phyloP scores from a whole-genome alignment of 2,329 filamentous ascomycete species.

The Myriangium duriaei region DNA sequence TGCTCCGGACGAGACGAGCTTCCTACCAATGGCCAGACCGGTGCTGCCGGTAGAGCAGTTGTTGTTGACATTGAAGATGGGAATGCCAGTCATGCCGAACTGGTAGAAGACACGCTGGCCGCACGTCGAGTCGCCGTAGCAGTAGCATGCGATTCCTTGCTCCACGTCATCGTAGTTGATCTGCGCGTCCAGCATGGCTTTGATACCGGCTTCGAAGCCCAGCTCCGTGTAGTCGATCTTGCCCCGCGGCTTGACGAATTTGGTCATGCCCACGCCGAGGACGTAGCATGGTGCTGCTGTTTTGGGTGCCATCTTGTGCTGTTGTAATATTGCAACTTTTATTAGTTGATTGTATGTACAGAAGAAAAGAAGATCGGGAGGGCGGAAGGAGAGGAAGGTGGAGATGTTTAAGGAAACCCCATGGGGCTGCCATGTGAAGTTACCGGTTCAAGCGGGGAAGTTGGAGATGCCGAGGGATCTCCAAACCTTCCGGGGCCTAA shows the following conservation, averaged over 20 bases:
- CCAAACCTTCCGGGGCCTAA: not conserved
- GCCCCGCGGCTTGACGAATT: slow-evolving; percentile 93
- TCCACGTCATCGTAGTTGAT: slow-evolving; percentile 97
- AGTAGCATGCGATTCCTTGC: slow-evolving; percentile 92
- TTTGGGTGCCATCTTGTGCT: slow-evolving; percentile 23
- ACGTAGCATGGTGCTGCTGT: slow-evolving; percentile 57
- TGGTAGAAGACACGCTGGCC: slow-evolving; percentile 97
- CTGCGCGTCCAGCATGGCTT: slow-evolving; percentile 69
- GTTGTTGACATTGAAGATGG: slow-evolving; percentile 97
- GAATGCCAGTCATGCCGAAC: slow-evolving; percentile 93
- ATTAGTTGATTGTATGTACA: too few relatives aligned
- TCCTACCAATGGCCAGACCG: slow-evolving; percentile 71
- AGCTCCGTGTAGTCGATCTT: slow-evolving; percentile 92
- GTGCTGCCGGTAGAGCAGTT: slow-evolving; percentile 96
- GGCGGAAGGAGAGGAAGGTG: not conserved
- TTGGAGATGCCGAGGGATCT: slow-evolving; percentile 5
- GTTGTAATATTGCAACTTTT: too few relatives aligned
- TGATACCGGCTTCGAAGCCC: slow-evolving; percentile 82
- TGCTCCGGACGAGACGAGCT: slow-evolving; percentile 64
- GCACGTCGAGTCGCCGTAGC: slow-evolving; percentile 89
- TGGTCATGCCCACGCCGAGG: slow-evolving; percentile 95
- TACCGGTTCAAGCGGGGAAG: slow-evolving; percentile 7
- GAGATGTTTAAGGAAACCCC: too few relatives aligned
- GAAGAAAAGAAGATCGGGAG: not conserved
- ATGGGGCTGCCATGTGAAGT: not conserved